Percentiles rank a stretch among this genome's conserved stretches.
These are phyloP conservation scores for Chytriomyces sp. DNA, from an alignment of 192 early-diverging fungal genomes.

Conservation along the genomic window DNA sequence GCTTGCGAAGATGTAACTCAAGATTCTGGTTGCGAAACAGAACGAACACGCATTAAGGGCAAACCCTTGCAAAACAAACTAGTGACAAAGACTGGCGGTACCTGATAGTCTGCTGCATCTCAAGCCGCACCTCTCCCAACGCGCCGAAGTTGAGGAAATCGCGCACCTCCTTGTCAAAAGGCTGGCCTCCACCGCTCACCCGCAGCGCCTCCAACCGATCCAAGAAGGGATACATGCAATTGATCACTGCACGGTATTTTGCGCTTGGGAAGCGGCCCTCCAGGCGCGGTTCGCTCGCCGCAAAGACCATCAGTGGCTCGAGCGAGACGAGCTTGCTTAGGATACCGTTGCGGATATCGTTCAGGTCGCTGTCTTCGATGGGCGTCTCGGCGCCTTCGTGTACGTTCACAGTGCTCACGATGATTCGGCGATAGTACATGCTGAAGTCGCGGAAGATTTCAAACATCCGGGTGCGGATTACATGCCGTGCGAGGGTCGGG, in stretches of 20 bases:
- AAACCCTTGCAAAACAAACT: neutral
- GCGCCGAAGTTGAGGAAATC: neutral
- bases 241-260: conserved; percentile 23
- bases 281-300: conserved; percentile 28
- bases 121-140: neutral
- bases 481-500: conserved; percentile 26
- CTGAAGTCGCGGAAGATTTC: conserved; percentile 13
- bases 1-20: conserved; percentile 19
- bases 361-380: conserved; percentile 16
- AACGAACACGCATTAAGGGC: neutral
- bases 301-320: conserved; percentile 27
- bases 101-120: conserved; percentile 17
- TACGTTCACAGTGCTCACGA: conserved; percentile 6
- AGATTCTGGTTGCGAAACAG: neutral
- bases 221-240: neutral
- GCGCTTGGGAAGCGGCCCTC: neutral
- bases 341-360: conserved; percentile 17
- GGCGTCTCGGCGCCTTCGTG: neutral
- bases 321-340: conserved; percentile 5
- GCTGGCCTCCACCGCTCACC: conserved; percentile 1
- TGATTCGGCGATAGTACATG: conserved; percentile 24
- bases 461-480: conserved; percentile 3
- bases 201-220: conserved; percentile 22
- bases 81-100: neutral
- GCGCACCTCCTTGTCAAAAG: neutral